Conservation (phyloP, 2,329 filamentous ascomycete genomes). For the Microthyrium microscopicum region DNA sequence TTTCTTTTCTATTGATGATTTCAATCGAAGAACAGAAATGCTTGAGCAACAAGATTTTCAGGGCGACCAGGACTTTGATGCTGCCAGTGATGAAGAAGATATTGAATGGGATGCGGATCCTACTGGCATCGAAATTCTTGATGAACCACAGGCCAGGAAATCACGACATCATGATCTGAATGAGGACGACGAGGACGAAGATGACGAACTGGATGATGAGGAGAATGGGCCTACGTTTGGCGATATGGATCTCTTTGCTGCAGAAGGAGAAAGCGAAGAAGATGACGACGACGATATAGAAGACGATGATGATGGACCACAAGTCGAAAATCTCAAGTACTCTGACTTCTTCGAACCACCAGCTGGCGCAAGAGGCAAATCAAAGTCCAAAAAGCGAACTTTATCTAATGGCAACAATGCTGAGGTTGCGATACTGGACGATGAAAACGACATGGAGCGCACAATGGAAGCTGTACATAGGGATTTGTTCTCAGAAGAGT, state of each 20-base stretch:
- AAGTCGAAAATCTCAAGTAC: slow-evolving; percentile 82
- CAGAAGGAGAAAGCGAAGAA: slow-evolving; percentile 54
- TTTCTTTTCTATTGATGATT: slow-evolving; percentile 95
- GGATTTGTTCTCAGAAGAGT: slow-evolving; percentile 75
- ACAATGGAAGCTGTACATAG: slow-evolving; percentile 77
- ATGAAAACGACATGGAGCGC: slow-evolving; percentile 55
- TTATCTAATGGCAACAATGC: slow-evolving; percentile 23
- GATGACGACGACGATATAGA: slow-evolving; percentile 36
- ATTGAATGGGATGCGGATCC: slow-evolving; percentile 80
- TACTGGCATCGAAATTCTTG: no score
- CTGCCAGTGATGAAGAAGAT: slow-evolving; percentile 67
- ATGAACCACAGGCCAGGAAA: slow-evolving; percentile 13
- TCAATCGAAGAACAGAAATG: slow-evolving; percentile 84
- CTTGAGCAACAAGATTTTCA: slow-evolving; percentile 72
- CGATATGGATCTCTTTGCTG: slow-evolving; percentile 56
- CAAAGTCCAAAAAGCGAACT: slow-evolving; percentile 32
- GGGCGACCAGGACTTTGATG: slow-evolving; percentile 58
- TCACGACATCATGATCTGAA: slow-evolving; percentile 39
- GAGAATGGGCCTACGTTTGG: slow-evolving; percentile 72
- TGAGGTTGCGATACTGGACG: slow-evolving; percentile 20
- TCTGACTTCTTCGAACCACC: slow-evolving; percentile 88
- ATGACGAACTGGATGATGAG: slow-evolving; percentile 47
- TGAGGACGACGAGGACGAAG: slow-evolving; percentile 28
- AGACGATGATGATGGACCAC: slow-evolving; percentile 39
- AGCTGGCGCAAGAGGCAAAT: slow-evolving; percentile 34